These are phyloP conservation scores for Alopecurus myosuroides DNA, from an alignment of 176 grass and related monocot genomes.

Conservation along the genomic window DNA sequence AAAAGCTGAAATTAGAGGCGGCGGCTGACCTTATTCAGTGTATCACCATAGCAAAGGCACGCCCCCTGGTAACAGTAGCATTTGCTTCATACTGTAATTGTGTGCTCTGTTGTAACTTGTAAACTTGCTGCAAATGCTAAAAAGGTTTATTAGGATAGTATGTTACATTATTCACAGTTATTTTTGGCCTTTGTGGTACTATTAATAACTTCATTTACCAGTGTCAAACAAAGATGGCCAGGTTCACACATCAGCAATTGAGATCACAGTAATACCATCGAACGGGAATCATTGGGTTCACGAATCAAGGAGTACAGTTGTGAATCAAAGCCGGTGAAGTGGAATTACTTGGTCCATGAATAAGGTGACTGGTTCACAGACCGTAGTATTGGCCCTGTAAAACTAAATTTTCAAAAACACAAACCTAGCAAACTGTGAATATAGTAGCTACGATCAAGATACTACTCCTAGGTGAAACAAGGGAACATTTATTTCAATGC, in stretches of 20 bases:
- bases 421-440: no score
- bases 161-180: background rate
- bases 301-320: background rate
- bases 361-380: background rate
- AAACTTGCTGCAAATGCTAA: background rate
- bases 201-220: background rate
- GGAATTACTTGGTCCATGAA: background rate
- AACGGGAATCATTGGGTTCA: background rate
- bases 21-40: conserved; percentile 1
- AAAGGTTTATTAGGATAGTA: background rate
- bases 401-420: no score
- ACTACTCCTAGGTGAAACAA: no score
- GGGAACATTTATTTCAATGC: no score
- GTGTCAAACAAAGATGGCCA: background rate
- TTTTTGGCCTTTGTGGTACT: background rate
- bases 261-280: background rate
- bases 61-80: background rate
- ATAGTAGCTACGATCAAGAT: no score
- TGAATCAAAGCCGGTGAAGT: background rate
- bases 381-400: background rate
- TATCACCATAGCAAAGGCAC: background rate
- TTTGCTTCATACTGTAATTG: background rate
- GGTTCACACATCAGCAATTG: background rate
- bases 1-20: background rate
- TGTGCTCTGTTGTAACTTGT: background rate